Percentiles rank a stretch among this genome's conserved stretches.
Evolutionary conservation across 2,329 filamentous ascomycete species (phyloP).

Genomic region (Coleophoma eucalyptorum): DNA sequence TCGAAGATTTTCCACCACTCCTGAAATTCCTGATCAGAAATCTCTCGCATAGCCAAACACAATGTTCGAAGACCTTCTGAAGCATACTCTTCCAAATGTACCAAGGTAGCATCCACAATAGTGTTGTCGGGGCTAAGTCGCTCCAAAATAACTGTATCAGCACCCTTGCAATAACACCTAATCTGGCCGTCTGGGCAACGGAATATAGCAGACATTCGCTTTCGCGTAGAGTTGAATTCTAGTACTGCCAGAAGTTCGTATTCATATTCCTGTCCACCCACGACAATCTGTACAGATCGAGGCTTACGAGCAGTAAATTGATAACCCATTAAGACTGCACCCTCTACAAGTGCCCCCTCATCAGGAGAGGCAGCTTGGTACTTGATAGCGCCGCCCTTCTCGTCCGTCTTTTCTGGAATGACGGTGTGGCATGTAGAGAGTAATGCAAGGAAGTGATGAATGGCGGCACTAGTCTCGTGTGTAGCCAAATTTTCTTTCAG

Average conservation of each 20-base stretch:
- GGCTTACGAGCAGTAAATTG: slow-evolving; percentile 89
- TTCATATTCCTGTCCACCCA: slow-evolving; percentile 67
- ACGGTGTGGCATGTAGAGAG: slow-evolving; percentile 94
- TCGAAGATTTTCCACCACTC: slow-evolving; percentile 88
- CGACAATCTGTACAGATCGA: slow-evolving; percentile 78
- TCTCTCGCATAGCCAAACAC: slow-evolving; percentile 89
- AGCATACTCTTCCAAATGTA: slow-evolving; percentile 97
- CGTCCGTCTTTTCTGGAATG: slow-evolving; percentile 83
- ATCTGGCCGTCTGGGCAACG: slow-evolving; percentile 95
- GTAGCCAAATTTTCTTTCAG: slow-evolving; percentile 56
- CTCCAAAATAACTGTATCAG: slow-evolving; percentile 95
- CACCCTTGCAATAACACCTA: slow-evolving; percentile 90
- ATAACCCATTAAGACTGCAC: slow-evolving; percentile 82
- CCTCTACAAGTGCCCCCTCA: slow-evolving; percentile 93
- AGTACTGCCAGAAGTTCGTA: slow-evolving; percentile 95
- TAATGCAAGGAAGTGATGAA: slow-evolving; percentile 82
- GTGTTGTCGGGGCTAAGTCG: slow-evolving; percentile 80
- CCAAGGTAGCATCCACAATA: slow-evolving; percentile 82
- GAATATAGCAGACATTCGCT: slow-evolving; percentile 97
- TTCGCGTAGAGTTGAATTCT: slow-evolving; percentile 97
- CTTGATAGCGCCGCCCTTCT: slow-evolving; percentile 79
- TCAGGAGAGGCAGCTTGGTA: slow-evolving; percentile 98
- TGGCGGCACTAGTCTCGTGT: slow-evolving; percentile 54
- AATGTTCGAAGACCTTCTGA: slow-evolving; percentile 93
- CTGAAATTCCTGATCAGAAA: slow-evolving; percentile 83